phyloP scores from a whole-genome alignment of 2,329 filamentous ascomycete species.

The Phialophora macrospora region DNA sequence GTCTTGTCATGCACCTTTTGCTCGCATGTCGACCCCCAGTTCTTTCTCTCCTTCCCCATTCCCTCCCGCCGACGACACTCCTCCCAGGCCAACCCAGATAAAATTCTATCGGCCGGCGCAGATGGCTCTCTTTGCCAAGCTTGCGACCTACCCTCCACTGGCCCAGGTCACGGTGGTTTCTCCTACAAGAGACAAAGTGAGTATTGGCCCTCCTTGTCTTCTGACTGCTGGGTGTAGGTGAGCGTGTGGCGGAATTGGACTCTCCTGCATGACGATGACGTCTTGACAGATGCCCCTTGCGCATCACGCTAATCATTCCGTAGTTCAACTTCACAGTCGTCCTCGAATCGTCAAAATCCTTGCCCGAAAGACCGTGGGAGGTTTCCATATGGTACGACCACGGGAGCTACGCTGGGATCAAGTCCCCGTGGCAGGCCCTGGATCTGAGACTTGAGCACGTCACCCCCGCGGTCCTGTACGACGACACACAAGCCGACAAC shows the following conservation, averaged over 20 bases:
- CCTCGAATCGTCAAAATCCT: slow-evolving; percentile 66
- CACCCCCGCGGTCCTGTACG: slow-evolving; percentile 39
- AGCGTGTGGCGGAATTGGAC: not conserved
- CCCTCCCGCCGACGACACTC: slow-evolving; percentile 16
- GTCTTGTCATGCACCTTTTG: slow-evolving; percentile 4
- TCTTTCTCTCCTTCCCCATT: slow-evolving; percentile 25
- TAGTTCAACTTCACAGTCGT: slow-evolving; percentile 68
- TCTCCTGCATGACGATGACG: slow-evolving; percentile 18
- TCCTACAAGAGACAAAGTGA: slow-evolving; percentile 47
- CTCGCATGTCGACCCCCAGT: slow-evolving; percentile 32
- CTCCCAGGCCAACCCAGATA: slow-evolving; percentile 41
- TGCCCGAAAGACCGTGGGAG: slow-evolving; percentile 67
- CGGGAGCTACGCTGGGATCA: slow-evolving; percentile 49
- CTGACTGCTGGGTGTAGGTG: not conserved
- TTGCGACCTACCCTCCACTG: slow-evolving; percentile 71
- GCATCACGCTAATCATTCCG: slow-evolving; percentile 15
- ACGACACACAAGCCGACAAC: slow-evolving; percentile 38
- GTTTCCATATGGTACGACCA: slow-evolving; percentile 76
- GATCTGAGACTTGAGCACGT: slow-evolving; percentile 54
- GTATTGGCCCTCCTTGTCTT: slow-evolving; percentile 30
- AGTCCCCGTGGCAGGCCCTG: slow-evolving; percentile 59
- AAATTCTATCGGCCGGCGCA: slow-evolving; percentile 47
- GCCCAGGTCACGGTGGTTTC: slow-evolving; percentile 72
- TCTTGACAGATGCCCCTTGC: slow-evolving; percentile 11
- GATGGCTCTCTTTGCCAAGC: slow-evolving; percentile 58